Evolutionary conservation across 2,329 filamentous ascomycete species (phyloP).

Genomic region (Cordyceps tenuipes): DNA sequence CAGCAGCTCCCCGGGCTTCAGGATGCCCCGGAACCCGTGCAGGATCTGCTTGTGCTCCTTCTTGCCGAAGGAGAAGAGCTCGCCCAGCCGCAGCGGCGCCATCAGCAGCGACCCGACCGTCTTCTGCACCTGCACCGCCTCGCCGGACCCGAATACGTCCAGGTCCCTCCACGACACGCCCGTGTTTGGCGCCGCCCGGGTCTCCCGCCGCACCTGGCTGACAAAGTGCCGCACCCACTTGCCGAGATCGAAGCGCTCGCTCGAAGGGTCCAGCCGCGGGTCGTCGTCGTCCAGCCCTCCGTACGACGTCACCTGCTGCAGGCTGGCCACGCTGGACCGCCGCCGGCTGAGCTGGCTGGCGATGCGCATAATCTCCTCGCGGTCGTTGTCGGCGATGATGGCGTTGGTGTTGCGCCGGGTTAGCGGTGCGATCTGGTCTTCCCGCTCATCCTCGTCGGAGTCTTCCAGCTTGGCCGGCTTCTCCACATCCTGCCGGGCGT

Average conservation of each 20-base stretch:
- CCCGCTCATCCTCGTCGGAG: background rate
- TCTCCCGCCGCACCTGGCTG: constrained; percentile 42
- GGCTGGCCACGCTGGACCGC: constrained; percentile 19
- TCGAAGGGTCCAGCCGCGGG: constrained; percentile 29
- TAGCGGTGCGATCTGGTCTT: constrained; percentile 3
- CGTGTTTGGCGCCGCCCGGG: constrained; percentile 43
- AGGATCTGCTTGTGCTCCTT: constrained; percentile 51
- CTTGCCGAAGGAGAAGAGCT: constrained; percentile 41
- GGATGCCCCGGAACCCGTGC: constrained; percentile 53
- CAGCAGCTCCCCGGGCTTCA: constrained; percentile 57
- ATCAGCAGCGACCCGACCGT: constrained; percentile 54
- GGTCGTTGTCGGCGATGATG: constrained; percentile 25
- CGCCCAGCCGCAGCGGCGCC: constrained; percentile 47
- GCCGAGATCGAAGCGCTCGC: constrained; percentile 31
- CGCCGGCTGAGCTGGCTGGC: constrained; percentile 32
- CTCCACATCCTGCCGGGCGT: constrained; percentile 8
- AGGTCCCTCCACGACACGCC: constrained; percentile 59
- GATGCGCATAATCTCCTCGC: constrained; percentile 30
- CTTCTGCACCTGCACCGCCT: constrained; percentile 59
- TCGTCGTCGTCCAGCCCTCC: constrained; percentile 33
- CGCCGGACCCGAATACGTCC: constrained; percentile 57
- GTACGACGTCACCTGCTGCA: constrained; percentile 1
- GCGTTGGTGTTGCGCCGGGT: constrained; percentile 10
- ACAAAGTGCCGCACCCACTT: constrained; percentile 35
- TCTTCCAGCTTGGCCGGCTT: background rate